Percentiles rank a stretch among this genome's conserved stretches.
phyloP scores from a whole-genome alignment of 2,329 filamentous ascomycete species.

The Colletotrichum lini region DNA sequence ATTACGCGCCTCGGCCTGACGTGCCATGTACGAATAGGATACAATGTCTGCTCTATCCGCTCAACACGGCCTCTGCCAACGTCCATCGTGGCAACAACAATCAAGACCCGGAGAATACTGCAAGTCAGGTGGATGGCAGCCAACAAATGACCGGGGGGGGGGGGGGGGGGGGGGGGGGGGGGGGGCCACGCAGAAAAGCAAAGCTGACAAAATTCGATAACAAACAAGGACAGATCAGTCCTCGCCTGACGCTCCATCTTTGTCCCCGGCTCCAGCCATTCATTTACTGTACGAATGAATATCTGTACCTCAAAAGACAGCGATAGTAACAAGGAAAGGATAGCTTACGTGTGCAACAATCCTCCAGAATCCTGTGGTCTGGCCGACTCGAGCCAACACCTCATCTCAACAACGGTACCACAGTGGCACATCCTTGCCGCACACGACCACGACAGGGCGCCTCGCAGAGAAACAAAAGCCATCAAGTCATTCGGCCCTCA shows the following conservation, averaged over 20 bases:
- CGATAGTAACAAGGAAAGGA: not conserved
- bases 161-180: slow-evolving; percentile 1
- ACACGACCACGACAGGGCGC: slow-evolving; percentile 19
- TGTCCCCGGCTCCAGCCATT: not conserved
- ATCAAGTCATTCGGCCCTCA: slow-evolving; percentile 31
- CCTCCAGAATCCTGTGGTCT: too few relatives aligned
- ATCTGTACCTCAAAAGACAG: too few relatives aligned
- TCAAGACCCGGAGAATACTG: not conserved
- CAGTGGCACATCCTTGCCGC: slow-evolving; percentile 11
- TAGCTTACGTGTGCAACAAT: too few relatives aligned
- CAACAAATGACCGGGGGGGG: not conserved
- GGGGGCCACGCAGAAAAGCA: slow-evolving; percentile 3
- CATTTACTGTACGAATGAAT: not conserved
- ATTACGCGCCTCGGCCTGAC: not conserved
- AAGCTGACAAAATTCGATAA: slow-evolving; percentile 13
- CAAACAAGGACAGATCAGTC: not conserved
- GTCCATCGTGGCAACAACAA: slow-evolving; percentile 20
- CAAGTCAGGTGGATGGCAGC: slow-evolving; percentile 9
- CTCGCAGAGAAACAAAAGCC: slow-evolving; percentile 12
- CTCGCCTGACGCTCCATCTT: not conserved
- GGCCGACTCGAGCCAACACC: not conserved
- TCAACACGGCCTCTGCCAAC: not conserved
- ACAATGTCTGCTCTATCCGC: not conserved
- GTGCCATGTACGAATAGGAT: not conserved
- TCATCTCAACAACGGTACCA: slow-evolving; percentile 16